phyloP scores from a whole-genome alignment of 139 green algal species.

The Bryopsis sp. region DNA sequence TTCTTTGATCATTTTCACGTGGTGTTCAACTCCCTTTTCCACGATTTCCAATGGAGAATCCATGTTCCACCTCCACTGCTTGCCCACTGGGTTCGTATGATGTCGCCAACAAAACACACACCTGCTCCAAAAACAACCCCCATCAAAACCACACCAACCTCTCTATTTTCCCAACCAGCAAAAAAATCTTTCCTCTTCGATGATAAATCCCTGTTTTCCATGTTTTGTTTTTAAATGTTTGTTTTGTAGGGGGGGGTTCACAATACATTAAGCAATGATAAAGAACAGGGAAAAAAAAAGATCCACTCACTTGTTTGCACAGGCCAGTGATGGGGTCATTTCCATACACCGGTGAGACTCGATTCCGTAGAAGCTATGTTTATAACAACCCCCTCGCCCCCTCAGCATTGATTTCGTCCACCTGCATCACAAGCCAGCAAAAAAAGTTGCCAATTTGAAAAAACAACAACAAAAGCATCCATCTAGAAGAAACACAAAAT shows the following conservation, averaged over 20 bases:
- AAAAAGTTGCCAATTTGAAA: background rate
- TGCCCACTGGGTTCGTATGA: conserved; percentile 61
- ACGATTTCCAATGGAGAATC: conserved; percentile 57
- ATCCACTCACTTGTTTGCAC: conserved; percentile 86
- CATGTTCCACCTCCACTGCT: conserved; percentile 72
- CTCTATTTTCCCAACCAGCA: no score
- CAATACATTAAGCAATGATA: no score
- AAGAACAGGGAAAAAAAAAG: no score
- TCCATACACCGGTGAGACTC: conserved; percentile 66
- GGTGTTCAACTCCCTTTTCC: conserved; percentile 37
- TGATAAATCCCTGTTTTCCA: no score
- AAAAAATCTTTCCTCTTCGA: no score
- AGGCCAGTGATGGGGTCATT: conserved; percentile 59
- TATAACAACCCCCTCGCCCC: conserved; percentile 66
- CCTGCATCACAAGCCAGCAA: no score
- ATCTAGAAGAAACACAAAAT: no score
- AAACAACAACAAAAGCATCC: background rate
- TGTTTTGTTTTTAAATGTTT: no score
- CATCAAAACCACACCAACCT: no score
- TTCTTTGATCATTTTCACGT: conserved; percentile 64
- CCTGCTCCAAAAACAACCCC: no score
- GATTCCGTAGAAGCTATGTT: conserved; percentile 85
- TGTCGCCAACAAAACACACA: conserved; percentile 20
- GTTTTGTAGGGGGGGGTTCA: no score
- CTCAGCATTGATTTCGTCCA: conserved; percentile 81